Conservation (phyloP, 164 flowering plant species). For the Houttuynia cordata region DNA sequence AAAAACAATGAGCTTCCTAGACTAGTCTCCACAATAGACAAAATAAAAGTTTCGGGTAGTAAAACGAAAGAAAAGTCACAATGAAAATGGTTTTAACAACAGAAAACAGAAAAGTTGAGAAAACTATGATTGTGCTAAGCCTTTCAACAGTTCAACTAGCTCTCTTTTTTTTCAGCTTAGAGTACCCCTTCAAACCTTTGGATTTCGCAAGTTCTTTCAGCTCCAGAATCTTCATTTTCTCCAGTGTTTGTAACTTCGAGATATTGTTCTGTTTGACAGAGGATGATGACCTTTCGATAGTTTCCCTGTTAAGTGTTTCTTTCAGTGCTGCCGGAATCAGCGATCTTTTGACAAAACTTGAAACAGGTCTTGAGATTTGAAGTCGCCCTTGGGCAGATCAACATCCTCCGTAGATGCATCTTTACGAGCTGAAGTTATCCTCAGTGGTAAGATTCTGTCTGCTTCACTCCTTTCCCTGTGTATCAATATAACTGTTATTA, state of each 20-base stretch:
- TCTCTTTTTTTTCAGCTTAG: conserved; percentile 54
- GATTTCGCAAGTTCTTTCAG: conserved; percentile 54
- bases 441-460: conserved; percentile 4
- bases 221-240: conserved; percentile 41
- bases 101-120: no score
- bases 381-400: conserved; percentile 4
- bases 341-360: conserved; percentile 44
- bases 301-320: conserved; percentile 10
- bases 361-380: conserved; percentile 34
- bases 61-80: no score
- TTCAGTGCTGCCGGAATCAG: conserved; percentile 32
- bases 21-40: no score
- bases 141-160: conserved; percentile 33
- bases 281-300: conserved; percentile 4
- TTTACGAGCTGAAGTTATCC: conserved; percentile 10
- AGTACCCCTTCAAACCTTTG: conserved; percentile 54
- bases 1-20: no score
- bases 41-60: no score
- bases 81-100: no score
- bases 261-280: conserved; percentile 3
- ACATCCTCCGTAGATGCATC: conserved; percentile 6
- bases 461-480: conserved; percentile 11
- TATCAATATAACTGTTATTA: conserved; percentile 1
- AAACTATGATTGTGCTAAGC: conserved; percentile 2
- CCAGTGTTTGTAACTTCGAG: conserved; percentile 11